Base-by-base conservation (phyloP, 2,329 filamentous ascomycete genomes). In the Fusarium subglutinans region DNA sequence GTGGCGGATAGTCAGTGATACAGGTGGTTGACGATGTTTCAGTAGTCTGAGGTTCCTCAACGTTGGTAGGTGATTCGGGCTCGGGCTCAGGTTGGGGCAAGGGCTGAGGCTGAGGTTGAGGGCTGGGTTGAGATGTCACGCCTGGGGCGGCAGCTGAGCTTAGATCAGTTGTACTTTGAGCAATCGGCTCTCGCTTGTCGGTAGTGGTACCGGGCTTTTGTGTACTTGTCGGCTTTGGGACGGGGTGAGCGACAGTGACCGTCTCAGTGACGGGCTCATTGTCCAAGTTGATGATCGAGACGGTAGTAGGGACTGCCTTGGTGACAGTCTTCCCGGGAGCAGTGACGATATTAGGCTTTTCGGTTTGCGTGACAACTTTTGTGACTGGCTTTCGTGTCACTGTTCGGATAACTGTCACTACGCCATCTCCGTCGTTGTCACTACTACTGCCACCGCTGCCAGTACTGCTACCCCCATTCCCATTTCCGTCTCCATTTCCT, bases 391-490 rank as follows among this genome's bases (percentile, higher is more conserved):
- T 73, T 53, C 76, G 65, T 22, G 78, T 79, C 20, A 83, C 76
- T 8, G 83, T 84, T 62, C 82, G 72, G 35, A 81, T 78, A 22
- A 84, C 78, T 2, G 82, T 83, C 48, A 83, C 79, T 9, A 75
- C 69, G 41, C 51, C 69, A 28, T 75, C 69, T 40, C 71, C 66
- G 40, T 76, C 64, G 5, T 62, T 66, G 41, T 70, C 74, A 60
- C 66, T 59, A 33, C 61, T 63, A 41, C 67, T 66, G 28, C 65
- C 51, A 55, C 70, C 67, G 24, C 62, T 62, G 9, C 72, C 70
- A 26, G 63, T 67, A 17, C 70, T 66, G 15, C 66, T 65, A n/a
- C 48, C 63, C 15, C 60, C 70, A 22, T 56, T 64, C 22, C 60
- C 70, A n/a, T 55, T 58, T 15, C 50, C 50, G 9, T 30, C 24